Percentiles rank a stretch among this genome's conserved stretches.
phyloP scores from a whole-genome alignment of 1,139 yeast genomes.

The Protomyces macrosporus region DNA sequence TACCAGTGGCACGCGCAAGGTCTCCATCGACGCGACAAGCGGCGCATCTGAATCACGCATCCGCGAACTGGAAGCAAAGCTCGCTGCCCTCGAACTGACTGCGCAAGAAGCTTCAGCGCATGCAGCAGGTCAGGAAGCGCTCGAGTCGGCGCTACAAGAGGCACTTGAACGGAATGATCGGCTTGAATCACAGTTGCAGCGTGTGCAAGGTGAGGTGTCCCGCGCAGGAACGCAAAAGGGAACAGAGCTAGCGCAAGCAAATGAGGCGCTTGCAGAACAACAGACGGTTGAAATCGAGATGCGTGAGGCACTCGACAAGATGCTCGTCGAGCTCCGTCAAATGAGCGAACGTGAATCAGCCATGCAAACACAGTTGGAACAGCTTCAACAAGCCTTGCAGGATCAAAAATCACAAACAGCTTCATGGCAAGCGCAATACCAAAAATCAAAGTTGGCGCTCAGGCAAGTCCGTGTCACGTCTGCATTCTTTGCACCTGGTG shows the following conservation, averaged over 20 bases:
- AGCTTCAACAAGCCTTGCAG: slow-evolving; percentile 35
- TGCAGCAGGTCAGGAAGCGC: not conserved
- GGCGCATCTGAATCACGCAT: not conserved
- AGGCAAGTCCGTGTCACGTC: slow-evolving; percentile 16
- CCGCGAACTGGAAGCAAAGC: not conserved
- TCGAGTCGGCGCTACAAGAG: slow-evolving; percentile 10
- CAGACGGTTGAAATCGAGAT: slow-evolving; percentile 42
- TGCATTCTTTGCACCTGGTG: slow-evolving; percentile 15
- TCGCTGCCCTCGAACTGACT: not conserved
- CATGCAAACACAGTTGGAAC: slow-evolving; percentile 34
- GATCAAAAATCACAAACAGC: slow-evolving; percentile 39
- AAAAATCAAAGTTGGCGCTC: slow-evolving; percentile 17
- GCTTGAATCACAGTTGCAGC: slow-evolving; percentile 3
- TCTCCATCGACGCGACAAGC: not conserved
- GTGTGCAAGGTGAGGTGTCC: not conserved
- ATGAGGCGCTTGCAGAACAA: slow-evolving; percentile 38
- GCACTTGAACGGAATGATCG: slow-evolving; percentile 7
- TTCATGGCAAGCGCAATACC: slow-evolving; percentile 40
- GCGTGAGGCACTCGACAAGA: slow-evolving; percentile 42
- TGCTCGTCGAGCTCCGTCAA: slow-evolving; percentile 42
- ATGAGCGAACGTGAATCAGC: slow-evolving; percentile 38
- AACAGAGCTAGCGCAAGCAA: slow-evolving; percentile 24
- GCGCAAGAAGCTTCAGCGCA: slow-evolving; percentile 3
- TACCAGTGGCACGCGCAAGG: slow-evolving; percentile 43
- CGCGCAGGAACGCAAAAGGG: slow-evolving; percentile 4